Percentiles rank a stretch among this genome's conserved stretches.
Evolutionary conservation across 2,329 filamentous ascomycete genomes (phyloP).

Genomic region (Fusarium metavorans): DNA sequence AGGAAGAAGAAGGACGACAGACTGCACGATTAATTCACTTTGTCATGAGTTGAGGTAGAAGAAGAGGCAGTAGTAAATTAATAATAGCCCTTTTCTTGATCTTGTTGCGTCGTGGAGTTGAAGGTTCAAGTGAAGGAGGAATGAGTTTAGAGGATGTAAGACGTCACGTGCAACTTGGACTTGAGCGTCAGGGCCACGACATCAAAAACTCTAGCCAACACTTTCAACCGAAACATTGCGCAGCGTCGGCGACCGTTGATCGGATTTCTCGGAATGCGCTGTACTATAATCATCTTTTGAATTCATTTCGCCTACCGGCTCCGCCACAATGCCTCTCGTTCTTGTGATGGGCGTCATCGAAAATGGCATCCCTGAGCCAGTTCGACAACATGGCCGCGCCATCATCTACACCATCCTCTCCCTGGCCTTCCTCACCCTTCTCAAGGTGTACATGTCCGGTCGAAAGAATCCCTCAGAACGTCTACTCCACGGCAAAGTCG

Average conservation of each 20-base stretch:
- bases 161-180: constrained; percentile 31
- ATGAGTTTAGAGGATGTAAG: neutral
- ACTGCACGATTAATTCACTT: constrained; percentile 21
- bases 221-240: neutral
- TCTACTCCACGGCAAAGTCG: constrained; percentile 91
- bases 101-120: neutral
- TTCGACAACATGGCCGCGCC: constrained; percentile 58
- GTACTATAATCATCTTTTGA: neutral
- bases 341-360: constrained; percentile 60
- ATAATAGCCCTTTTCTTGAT: constrained; percentile 19
- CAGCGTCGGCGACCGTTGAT: neutral
- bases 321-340: constrained; percentile 62
- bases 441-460: constrained; percentile 84
- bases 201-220: constrained; percentile 14
- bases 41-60: neutral
- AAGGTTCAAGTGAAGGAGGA: neutral
- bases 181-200: constrained; percentile 29
- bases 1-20: constrained; percentile 50
- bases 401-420: constrained; percentile 55
- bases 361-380: constrained; percentile 63
- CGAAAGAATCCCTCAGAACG: constrained; percentile 80
- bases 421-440: constrained; percentile 54
- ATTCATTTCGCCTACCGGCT: neutral
- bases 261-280: constrained; percentile 30
- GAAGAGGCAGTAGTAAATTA: constrained; percentile 9